These are phyloP conservation scores for Striga asiatica DNA, from an alignment of 257 asterid genomes.

Conservation along the genomic window DNA sequence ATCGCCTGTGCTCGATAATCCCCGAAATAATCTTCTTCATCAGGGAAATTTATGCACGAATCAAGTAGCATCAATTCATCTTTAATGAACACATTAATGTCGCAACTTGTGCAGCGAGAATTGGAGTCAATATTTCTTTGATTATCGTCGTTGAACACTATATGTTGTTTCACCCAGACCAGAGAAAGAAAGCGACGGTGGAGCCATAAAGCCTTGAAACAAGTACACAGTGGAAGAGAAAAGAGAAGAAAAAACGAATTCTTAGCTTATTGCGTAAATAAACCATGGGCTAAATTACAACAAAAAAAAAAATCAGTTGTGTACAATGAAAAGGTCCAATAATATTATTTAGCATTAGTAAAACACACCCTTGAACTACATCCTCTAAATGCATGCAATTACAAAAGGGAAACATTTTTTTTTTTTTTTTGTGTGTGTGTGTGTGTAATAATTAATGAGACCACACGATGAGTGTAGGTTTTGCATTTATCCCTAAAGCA, in stretches of 20 bases:
- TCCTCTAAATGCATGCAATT: no score
- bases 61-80: slow-evolving; percentile 39
- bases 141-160: slow-evolving; percentile 13
- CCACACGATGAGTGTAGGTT: neutral
- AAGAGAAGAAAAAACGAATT: neutral
- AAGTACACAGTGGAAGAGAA: no score
- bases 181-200: slow-evolving; percentile 88
- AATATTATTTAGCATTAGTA: no score
- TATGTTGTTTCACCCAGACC: slow-evolving; percentile 53
- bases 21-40: slow-evolving; percentile 42
- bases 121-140: neutral
- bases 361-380: no score
- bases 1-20: slow-evolving; percentile 78
- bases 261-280: neutral
- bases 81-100: slow-evolving; percentile 25
- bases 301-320: neutral
- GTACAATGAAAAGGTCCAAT: neutral
- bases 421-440: neutral
- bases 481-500: neutral
- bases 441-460: no score
- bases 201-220: slow-evolving; percentile 78
- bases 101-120: slow-evolving; percentile 14
- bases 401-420: no score
- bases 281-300: neutral
- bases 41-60: slow-evolving; percentile 49